Evolutionary conservation across 352 stramenopile species (phyloP), one percentile per base, ranked within the genome.

Genomic region (Globisporangium okanoganense): DNA sequence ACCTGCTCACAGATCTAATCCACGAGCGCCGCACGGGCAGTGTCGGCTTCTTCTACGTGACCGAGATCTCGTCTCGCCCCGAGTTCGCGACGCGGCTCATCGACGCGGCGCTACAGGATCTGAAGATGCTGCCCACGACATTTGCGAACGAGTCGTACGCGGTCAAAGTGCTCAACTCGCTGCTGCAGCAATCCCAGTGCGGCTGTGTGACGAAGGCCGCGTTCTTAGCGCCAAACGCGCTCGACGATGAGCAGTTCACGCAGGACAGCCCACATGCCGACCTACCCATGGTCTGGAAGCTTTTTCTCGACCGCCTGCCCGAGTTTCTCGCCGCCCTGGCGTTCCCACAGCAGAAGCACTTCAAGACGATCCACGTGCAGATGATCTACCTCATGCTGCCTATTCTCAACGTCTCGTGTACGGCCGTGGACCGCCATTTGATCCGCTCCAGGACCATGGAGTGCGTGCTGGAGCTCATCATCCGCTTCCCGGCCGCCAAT

Each of bases 401-500:
- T 18, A 81, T 90, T n/a, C 63, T 92, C 4, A 88, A 88, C 56
- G 78, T 88, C 36, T 83, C 79, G 1, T 92, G 83, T 57, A 76
- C 69, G 0, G 69, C 72, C 12, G 77, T 87, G 5, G 83, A 92
- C 48, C 64, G 58, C 0, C 58, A 75, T 5, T 60, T 87, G 20
- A 74, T 85, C 53, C 49, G 61, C 0, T 51, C 71, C 16, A 59
- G 71, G 56, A 76, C 70, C 2, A 76, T 90, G 25, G 72, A 84
- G 45, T 43, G 59, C 14, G 62, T 85, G 5, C 85, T 98, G 18
- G 91, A 98, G 65, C 75, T 98, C 38, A 88, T 98, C 63, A 66
- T 96, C 24, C 79, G 92, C 5, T 98, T 95, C 69, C 68, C 97
- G 0, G 83, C 94, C 35, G 88, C 98, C 59, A 91, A 69, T 58